These are phyloP conservation scores for Malus hybrid DNA, from an alignment of 331 rosid species.

Conservation along the genomic window DNA sequence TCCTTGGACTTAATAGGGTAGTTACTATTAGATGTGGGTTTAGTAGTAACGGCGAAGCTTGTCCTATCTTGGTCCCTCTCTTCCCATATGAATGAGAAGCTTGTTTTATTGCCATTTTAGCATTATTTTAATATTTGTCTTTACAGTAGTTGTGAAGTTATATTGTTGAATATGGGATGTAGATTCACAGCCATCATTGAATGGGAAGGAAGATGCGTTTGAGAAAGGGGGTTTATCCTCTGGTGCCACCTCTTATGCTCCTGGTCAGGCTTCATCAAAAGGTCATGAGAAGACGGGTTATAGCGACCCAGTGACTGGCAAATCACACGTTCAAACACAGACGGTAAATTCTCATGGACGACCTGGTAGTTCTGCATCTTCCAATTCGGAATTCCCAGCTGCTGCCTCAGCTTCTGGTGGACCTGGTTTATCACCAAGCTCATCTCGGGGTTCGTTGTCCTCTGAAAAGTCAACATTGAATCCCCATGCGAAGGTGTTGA, in stretches of 20 bases:
- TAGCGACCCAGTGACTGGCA: conserved; percentile 31
- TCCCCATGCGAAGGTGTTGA: conserved; percentile 84
- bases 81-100: neutral
- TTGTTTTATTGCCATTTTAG: neutral
- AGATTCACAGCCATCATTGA: conserved; percentile 41
- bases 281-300: conserved; percentile 37
- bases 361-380: conserved; percentile 54
- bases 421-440: conserved; percentile 77
- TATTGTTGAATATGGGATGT: conserved; percentile 16
- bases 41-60: neutral
- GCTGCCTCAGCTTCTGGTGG: conserved; percentile 41
- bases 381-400: conserved; percentile 45
- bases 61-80: neutral
- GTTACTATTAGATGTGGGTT: neutral
- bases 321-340: conserved; percentile 42
- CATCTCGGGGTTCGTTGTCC: conserved; percentile 72
- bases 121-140: neutral
- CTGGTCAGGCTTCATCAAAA: conserved; percentile 35
- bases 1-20: neutral
- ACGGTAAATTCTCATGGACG: conserved; percentile 43
- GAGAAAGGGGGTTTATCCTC: conserved; percentile 34
- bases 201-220: conserved; percentile 41
- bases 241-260: conserved; percentile 22
- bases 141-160: neutral
- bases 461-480: conserved; percentile 73